Conservation (phyloP, 2,329 filamentous ascomycete species). For the Penicillium paneum region DNA sequence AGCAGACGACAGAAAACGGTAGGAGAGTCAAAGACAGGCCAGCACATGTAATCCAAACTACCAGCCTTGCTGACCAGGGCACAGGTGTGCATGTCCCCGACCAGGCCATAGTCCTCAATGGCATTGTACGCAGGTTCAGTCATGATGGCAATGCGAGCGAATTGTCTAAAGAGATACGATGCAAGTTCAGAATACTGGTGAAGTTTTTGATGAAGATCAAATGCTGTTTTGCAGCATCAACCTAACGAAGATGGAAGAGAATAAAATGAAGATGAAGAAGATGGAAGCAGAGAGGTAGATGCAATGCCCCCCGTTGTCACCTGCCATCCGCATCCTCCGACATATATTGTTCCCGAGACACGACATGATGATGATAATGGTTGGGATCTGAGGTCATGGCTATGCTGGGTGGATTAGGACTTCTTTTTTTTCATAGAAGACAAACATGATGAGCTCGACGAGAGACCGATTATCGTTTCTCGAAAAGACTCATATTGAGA, state of each 20-base stretch:
- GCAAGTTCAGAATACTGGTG: background rate
- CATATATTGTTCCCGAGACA: constrained; percentile 17
- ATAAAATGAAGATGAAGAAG: background rate
- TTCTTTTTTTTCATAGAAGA: background rate
- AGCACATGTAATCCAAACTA: constrained; percentile 75
- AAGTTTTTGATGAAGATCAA: background rate
- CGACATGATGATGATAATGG: constrained; percentile 25
- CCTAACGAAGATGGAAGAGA: background rate
- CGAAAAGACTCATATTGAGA: background rate
- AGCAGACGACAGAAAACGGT: constrained; percentile 71
- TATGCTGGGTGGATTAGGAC: constrained; percentile 7
- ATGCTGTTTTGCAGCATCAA: background rate
- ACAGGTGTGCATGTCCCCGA: constrained; percentile 77
- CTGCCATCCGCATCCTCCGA: constrained; percentile 1
- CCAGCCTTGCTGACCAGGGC: constrained; percentile 72
- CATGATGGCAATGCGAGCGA: constrained; percentile 10
- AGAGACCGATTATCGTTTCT: background rate
- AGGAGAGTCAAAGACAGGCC: constrained; percentile 77
- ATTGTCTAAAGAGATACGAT: background rate
- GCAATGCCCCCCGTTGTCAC: background rate
- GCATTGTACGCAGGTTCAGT: constrained; percentile 25
- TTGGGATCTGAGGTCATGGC: constrained; percentile 23
- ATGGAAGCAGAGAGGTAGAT: background rate
- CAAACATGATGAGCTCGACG: background rate
- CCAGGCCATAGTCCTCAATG: constrained; percentile 75